Percentiles rank a stretch among this genome's conserved stretches.
Conservation (phyloP, 2,329 filamentous ascomycete species). For the Huntiella savannae region DNA sequence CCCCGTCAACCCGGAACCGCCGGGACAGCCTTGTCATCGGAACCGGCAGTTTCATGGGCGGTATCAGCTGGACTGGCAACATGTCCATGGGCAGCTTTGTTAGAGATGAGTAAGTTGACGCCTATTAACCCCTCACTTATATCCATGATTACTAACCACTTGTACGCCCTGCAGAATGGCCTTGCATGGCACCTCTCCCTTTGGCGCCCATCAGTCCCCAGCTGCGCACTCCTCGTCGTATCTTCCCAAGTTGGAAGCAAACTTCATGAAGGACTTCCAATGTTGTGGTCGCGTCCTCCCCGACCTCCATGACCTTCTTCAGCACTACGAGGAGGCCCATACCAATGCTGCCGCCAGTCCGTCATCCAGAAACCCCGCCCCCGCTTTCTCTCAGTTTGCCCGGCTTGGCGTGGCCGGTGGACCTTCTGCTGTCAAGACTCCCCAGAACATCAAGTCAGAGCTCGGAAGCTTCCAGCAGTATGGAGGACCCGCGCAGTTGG, state of each 20-base stretch:
- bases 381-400: conserved; percentile 22
- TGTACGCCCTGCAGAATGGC: conserved; percentile 45
- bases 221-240: conserved; percentile 95
- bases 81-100: conserved; percentile 95
- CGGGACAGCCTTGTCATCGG: conserved; percentile 32
- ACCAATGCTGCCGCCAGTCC: conserved; percentile 41
- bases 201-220: conserved; percentile 62
- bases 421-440: conserved; percentile 1
- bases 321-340: conserved; percentile 93
- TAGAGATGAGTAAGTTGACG: conserved; percentile 70
- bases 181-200: conserved; percentile 93
- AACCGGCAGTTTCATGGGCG: conserved; percentile 49
- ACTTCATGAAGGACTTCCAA: conserved; percentile 93
- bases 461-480: conserved; percentile 9
- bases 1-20: conserved; percentile 35
- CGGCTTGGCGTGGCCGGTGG: conserved; percentile 2
- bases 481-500: conserved; percentile 10
- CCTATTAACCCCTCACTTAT: background rate
- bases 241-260: conserved; percentile 85
- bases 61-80: conserved; percentile 83
- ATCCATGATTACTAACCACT: conserved; percentile 11
- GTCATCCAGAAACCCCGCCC: conserved; percentile 20
- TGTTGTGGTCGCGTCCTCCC: conserved; percentile 83
- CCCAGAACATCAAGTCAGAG: conserved; percentile 2
- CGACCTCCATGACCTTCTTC: conserved; percentile 81